These are phyloP conservation scores for Pseudopithomyces chartarum DNA, from an alignment of 2,329 filamentous ascomycete species.

Conservation along the genomic window DNA sequence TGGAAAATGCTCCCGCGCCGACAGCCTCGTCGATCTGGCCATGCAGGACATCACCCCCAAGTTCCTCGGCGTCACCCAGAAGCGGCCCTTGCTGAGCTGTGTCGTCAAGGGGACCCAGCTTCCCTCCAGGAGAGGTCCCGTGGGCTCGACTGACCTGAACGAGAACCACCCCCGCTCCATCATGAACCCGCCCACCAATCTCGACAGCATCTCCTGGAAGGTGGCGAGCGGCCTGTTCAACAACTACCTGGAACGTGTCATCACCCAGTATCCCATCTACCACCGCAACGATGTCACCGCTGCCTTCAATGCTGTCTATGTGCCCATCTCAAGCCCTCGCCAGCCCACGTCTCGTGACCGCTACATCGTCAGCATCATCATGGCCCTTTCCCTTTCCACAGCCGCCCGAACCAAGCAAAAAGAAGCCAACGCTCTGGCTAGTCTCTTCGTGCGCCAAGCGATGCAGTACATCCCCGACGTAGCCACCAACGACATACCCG, in stretches of 20 bases:
- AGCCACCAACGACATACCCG: constrained; percentile 42
- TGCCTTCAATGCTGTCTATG: constrained; percentile 41
- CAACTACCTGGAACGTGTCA: constrained; percentile 40
- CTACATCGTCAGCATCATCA: constrained; percentile 44
- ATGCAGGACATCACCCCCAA: constrained; percentile 43
- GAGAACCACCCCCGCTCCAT: constrained; percentile 45
- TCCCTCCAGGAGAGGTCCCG: constrained; percentile 40
- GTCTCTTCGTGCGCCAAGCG: constrained; percentile 38
- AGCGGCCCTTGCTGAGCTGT: constrained; percentile 38
- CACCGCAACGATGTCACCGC: constrained; percentile 39
- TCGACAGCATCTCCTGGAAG: constrained; percentile 36
- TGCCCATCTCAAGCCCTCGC: constrained; percentile 26
- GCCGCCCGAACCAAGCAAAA: constrained; percentile 40
- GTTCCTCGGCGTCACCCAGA: constrained; percentile 42
- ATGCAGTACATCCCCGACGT: constrained; percentile 45
- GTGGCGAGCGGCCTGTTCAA: constrained; percentile 38
- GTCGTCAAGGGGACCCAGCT: constrained; percentile 42
- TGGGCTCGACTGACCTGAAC: constrained; percentile 41
- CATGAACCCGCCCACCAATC: constrained; percentile 39
- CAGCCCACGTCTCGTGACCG: constrained; percentile 36
- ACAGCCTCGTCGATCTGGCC: constrained; percentile 38
- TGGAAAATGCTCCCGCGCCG: constrained; percentile 37
- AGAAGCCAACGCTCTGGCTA: constrained; percentile 39
- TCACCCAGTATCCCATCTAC: constrained; percentile 46
- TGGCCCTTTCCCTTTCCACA: constrained; percentile 44